phyloP scores from a whole-genome alignment of 192 early-diverging fungal genomes.

The Lobosporangium transversale region DNA sequence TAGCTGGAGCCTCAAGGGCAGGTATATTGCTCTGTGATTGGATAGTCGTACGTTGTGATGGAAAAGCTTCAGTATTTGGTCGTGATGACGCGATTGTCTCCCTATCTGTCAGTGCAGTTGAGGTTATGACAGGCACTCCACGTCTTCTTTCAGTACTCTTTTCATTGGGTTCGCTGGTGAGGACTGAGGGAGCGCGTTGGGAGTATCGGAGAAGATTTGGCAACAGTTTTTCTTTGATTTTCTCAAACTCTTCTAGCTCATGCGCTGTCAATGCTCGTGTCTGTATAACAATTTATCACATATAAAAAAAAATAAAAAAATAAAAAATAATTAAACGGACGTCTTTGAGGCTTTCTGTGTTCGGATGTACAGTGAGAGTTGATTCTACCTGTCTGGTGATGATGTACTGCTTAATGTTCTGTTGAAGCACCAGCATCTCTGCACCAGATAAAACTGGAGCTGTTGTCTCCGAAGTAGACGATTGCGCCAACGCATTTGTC shows the following conservation, averaged over 20 bases:
- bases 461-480: background rate
- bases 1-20: background rate
- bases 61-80: background rate
- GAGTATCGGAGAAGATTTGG: conserved; percentile 26
- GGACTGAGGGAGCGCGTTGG: background rate
- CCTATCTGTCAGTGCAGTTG: background rate
- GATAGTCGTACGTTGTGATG: background rate
- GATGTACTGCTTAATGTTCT: conserved; percentile 34
- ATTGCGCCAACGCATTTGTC: background rate
- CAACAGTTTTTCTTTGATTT: conserved; percentile 21
- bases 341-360: background rate
- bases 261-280: conserved; percentile 21
- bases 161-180: background rate
- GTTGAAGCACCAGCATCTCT: conserved; percentile 29
- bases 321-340: background rate
- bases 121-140: no score
- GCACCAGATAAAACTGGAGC: conserved; percentile 17
- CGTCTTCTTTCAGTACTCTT: background rate
- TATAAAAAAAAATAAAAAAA: background rate
- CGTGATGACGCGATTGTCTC: background rate
- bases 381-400: conserved; percentile 21
- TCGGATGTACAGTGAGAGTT: background rate
- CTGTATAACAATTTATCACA: background rate
- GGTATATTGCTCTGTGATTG: background rate
- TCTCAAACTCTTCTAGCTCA: conserved; percentile 25